Evolutionary conservation across 306 rosid species (phyloP), one percentile per base, ranked within the genome.

Genomic region (Prunus mira): DNA sequence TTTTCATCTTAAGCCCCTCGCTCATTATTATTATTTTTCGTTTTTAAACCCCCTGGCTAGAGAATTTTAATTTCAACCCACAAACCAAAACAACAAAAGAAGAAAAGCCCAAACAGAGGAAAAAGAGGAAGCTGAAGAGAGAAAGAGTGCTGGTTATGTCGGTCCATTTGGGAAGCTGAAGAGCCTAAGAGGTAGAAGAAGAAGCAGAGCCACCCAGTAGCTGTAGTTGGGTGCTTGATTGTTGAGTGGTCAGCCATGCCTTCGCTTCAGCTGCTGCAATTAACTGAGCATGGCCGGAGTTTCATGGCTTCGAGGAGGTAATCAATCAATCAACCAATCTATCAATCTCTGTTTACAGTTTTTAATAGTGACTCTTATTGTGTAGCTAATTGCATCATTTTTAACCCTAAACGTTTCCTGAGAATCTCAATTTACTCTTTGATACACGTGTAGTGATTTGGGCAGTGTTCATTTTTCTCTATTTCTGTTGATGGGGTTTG

Each of bases 281-380:
- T 96, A 81, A 96, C 97, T 61, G 82, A 84, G 78, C 92, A 82
- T 79, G 98, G 99, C 79, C 93, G 84, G 76, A 76, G 75, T 75
- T 84, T 90, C 76, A 85, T 91, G 85, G 89, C 99, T 66, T 89
- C 97, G n/a, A 91, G 91, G 84, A 92, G 99, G 97, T 95, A 27
- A 17, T 14, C 62, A 2, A 28, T 51, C 68, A 8, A 28, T 28
- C 41, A 60, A 60, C 15, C 57, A 15, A 52, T 60, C 34, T 6
- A 62, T 62, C 67, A 30, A 3, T 58, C 45, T 6, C 41, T 5
- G 8, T 41, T 41, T 6, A 32, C 65, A 24, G 3, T 57, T 57
- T 71, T 41, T 17, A 5, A 22, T 6, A 71, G 45, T 18, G 19
- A 60, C 38, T 60, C 38, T 25, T 25, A 22, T 34, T 34, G 41